Base-by-base conservation (phyloP, 805 yeast genomes). In the Saccharomycopsis fibuligera region DNA sequence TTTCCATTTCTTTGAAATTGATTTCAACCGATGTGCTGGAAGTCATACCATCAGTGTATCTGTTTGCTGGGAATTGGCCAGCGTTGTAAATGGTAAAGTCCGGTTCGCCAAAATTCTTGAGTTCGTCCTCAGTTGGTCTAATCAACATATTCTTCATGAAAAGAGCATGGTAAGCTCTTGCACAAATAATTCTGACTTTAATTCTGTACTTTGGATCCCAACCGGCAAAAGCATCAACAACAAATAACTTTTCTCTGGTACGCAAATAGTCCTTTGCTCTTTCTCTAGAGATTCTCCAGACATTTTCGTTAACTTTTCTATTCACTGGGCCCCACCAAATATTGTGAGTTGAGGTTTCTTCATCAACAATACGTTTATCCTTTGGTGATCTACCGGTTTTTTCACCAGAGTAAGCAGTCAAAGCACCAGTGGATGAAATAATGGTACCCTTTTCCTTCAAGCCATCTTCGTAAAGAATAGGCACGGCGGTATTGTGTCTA, bases 261-360 rank as follows among this genome's bases (percentile, higher is more conserved):
- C 96, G 86, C 67, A 91, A 78, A 74, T 90, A 91, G 70, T 91
- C 99, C 58, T 90, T 78, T 45, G 99, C 98, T 72, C 99, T 86
- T 60, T 91, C 91, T 67, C 95, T 84, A 67, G 95, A 86, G 61
- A 91, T 89, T 60, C 80, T 79, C 98, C 98, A 91, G 21, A 96
- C 89, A 65, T 83, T 81, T 69, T 88, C 96, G 53, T 87, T 84
- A 59, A 91, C 90, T 70, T 91, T 86, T 71, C 86, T 88, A 74
- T 91, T 91, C 58, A 91, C 99, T 2, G 98, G 98, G 23, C 99
- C 99, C 99, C 99, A 91, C 99, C 99, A 91, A 60, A 91, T 80
- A 62, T 90, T 73, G 51, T 86, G 76, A 53, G 76, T 69, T 35
- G 96, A 88, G 45, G 93, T 76, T 59, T 79, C 84, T 73, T 93